Base-by-base conservation (phyloP, 202 grass and related monocot species). In the Schoenoplectus tabernaemontani region DNA sequence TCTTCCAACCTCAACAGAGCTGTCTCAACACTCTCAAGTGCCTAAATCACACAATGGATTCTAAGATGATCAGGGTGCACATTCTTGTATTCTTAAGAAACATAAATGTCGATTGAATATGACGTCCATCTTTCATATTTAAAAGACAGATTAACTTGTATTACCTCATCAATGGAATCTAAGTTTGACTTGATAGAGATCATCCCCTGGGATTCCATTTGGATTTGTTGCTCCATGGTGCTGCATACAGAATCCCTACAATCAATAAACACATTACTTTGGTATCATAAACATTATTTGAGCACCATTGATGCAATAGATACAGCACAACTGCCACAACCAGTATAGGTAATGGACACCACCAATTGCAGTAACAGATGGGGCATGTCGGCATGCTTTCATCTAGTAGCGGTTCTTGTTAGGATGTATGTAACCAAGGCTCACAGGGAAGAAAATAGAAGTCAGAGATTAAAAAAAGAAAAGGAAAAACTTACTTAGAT, bases 21-120 rank as follows among this genome's bases (percentile, higher is more conserved):
- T 84, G 90, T 92, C 39, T 99, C 96, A 67, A 99, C 96, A 93
- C 79, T 91, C 92, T 93, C 90, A 87, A 99, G 96, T 63, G 96
- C 89, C 96, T 99, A 84, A 73, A 92, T 85, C 62, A 84, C 80
- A 70, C 64, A 38, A 82, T 30, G 15, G 28, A 28, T 57, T 57
- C 3, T 33, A 30, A 11, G 17, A 28, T 23, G 5, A 50, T 28
- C 16, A 66, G 34, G 60, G 2, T 17, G 17, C 37, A 4, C 24
- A 57, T 37, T 76, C 9, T 76, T 38, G 28, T 57, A 22, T 57
- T 20, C 48, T 56, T 76, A 80, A 63, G 36, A 53, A 46, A 41
- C 20, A 78, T 20, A 20, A 10, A 4, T 68, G 39, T 57, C 37
- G 7, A 56, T 23, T 64, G 30, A 50, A 43, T 32, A 51, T 32